Percentiles rank a stretch among this genome's conserved stretches.
Evolutionary conservation across 108 stramenopile genomes (phyloP).

Genomic region (Mayamaea pseudoterrestris): DNA sequence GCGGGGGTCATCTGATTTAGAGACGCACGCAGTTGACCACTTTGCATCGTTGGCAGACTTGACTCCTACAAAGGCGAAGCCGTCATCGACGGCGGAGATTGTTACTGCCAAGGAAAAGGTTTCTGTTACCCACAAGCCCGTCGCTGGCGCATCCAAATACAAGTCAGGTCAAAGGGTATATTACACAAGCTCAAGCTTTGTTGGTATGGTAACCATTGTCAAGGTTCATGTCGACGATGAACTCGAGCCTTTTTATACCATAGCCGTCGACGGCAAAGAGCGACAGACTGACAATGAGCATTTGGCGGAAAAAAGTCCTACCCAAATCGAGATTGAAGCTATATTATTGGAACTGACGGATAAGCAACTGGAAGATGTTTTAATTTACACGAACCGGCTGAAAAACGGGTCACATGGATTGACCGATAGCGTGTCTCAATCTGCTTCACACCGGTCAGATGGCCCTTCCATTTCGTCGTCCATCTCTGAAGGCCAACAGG

Average conservation of each 20-base stretch:
- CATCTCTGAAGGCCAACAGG: not conserved
- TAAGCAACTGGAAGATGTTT: constrained; percentile 1
- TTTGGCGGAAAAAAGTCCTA: constrained; percentile 14
- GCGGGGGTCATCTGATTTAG: no score
- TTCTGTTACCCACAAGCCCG: no score
- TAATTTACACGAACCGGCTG: not conserved
- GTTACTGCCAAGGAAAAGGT: not conserved
- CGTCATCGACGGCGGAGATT: not conserved
- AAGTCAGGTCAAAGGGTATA: constrained; percentile 21
- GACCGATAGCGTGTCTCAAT: not conserved
- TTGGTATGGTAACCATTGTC: constrained; percentile 20
- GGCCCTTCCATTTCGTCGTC: not conserved
- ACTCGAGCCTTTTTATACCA: constrained; percentile 46
- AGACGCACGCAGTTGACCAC: no score
- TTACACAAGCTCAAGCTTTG: constrained; percentile 32
- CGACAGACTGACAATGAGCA: constrained; percentile 61
- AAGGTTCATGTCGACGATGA: constrained; percentile 63
- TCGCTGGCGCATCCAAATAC: no score
- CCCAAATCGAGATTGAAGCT: not conserved
- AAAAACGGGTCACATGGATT: not conserved
- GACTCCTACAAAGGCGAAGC: no score
- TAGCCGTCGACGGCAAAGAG: constrained; percentile 47
- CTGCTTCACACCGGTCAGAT: no score
- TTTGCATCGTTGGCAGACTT: no score
- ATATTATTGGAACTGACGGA: not conserved